phyloP scores from a whole-genome alignment of 176 grass and related monocot species.

The Avena atlantica region DNA sequence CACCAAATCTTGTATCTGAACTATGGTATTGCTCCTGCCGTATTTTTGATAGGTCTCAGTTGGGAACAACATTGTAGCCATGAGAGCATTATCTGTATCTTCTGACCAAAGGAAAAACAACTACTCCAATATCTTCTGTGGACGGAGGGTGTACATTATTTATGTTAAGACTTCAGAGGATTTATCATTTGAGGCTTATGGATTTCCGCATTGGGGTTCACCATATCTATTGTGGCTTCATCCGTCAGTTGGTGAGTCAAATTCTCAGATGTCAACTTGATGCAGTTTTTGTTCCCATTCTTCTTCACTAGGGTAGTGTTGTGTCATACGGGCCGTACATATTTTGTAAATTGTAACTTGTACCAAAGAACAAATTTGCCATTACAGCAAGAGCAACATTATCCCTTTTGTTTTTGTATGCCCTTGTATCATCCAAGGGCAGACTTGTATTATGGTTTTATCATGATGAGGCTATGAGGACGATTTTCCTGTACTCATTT shows the following conservation, averaged over 20 bases:
- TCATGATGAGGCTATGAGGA: neutral
- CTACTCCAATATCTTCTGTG: neutral
- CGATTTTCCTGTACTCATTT: neutral
- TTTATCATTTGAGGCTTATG: constrained; percentile 1
- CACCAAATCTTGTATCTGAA: constrained; percentile 18
- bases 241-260: neutral
- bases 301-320: constrained; percentile 24
- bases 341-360: constrained; percentile 37
- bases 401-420: neutral
- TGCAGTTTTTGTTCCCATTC: constrained; percentile 10
- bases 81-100: constrained; percentile 17
- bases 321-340: constrained; percentile 32
- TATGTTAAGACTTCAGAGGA: neutral
- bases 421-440: constrained; percentile 1
- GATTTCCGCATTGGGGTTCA: neutral
- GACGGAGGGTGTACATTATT: neutral
- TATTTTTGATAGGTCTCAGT: neutral
- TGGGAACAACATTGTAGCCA: neutral
- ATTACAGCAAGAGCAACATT: neutral
- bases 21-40: neutral
- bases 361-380: constrained; percentile 4
- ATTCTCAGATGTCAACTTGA: neutral
- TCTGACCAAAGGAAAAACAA: constrained; percentile 22
- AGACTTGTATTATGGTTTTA: constrained; percentile 9
- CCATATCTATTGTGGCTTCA: neutral